These are phyloP conservation scores for Gynostemma pentaphyllum DNA, from an alignment of 306 rosid genomes.

Conservation along the genomic window DNA sequence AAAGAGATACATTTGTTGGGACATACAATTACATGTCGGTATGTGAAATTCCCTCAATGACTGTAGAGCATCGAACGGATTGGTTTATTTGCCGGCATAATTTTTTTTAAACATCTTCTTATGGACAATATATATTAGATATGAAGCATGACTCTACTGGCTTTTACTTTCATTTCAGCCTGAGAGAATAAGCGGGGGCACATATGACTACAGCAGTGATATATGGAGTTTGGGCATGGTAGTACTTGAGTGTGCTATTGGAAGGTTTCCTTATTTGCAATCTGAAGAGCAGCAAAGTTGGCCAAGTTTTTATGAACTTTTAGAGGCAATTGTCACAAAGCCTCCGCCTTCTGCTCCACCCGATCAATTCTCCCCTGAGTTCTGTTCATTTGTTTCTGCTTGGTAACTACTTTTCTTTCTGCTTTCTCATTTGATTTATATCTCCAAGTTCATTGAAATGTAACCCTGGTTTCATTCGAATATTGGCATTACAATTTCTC, in stretches of 20 bases:
- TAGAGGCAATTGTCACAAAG: slow-evolving; percentile 74
- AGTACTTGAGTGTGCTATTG: slow-evolving; percentile 93
- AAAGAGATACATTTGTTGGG: slow-evolving; percentile 95
- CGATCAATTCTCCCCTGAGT: slow-evolving; percentile 94
- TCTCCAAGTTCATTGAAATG: neutral
- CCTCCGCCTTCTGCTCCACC: slow-evolving; percentile 94
- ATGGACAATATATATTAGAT: neutral
- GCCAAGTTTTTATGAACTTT: slow-evolving; percentile 94
- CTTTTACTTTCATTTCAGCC: slow-evolving; percentile 45
- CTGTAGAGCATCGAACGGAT: neutral
- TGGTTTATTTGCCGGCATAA: neutral
- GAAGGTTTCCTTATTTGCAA: slow-evolving; percentile 83
- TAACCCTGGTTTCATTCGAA: neutral
- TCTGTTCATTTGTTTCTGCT: slow-evolving; percentile 85
- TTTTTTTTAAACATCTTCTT: neutral
- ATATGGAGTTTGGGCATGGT: slow-evolving; percentile 98
- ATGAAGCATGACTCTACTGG: neutral
- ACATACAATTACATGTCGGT: slow-evolving; percentile 99
- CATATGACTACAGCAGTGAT: slow-evolving; percentile 91
- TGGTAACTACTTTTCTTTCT: slow-evolving; percentile 38
- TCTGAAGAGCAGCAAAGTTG: slow-evolving; percentile 82
- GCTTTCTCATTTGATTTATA: neutral
- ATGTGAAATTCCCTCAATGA: slow-evolving; percentile 23
- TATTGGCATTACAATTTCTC: neutral
- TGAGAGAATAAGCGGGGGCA: slow-evolving; percentile 82